phyloP scores from a whole-genome alignment of 1,284 basidiomycete species.

The Apiotrichum sp. region DNA sequence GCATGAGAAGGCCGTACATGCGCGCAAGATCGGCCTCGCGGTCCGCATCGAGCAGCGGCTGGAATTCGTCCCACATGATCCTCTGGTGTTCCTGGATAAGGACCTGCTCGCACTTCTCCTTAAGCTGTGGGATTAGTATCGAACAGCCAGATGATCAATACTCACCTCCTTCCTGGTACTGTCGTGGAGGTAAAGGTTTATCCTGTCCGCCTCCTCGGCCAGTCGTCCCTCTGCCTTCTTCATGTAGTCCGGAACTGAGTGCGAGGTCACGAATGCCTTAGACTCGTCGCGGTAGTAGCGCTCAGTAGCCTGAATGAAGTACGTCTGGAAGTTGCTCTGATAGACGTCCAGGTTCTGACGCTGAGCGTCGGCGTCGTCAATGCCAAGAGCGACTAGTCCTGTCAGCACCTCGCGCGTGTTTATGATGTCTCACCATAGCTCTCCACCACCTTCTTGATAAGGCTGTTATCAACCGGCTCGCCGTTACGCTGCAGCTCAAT shows the following conservation, averaged over 20 bases:
- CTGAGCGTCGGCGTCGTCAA: conserved; percentile 71
- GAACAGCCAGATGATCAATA: not conserved
- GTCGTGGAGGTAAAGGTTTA: conserved; percentile 88
- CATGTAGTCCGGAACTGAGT: conserved; percentile 92
- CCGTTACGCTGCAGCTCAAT: conserved; percentile 93
- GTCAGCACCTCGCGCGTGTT: not conserved
- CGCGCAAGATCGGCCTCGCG: conserved; percentile 88
- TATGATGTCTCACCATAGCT: conserved; percentile 58
- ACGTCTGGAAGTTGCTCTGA: conserved; percentile 80
- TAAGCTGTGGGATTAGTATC: conserved; percentile 50
- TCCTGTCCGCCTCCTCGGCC: conserved; percentile 89
- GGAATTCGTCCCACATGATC: conserved; percentile 92
- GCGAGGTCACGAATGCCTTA: conserved; percentile 79
- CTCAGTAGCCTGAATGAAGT: conserved; percentile 84
- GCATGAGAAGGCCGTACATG: conserved; percentile 88
- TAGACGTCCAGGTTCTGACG: conserved; percentile 72
- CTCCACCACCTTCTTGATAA: conserved; percentile 94
- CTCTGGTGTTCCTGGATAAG: conserved; percentile 83
- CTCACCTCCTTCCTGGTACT: conserved; percentile 68
- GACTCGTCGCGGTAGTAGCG: conserved; percentile 89
- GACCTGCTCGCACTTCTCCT: conserved; percentile 85
- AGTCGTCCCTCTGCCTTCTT: conserved; percentile 91
- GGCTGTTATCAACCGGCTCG: conserved; percentile 83
- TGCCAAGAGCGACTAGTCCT: conserved; percentile 72
- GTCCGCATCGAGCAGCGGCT: conserved; percentile 83